Evolutionary conservation across 495 filamentous ascomycete genomes (phyloP), one percentile per base, ranked within the genome.

Genomic region (Aspergillus ostianus): DNA sequence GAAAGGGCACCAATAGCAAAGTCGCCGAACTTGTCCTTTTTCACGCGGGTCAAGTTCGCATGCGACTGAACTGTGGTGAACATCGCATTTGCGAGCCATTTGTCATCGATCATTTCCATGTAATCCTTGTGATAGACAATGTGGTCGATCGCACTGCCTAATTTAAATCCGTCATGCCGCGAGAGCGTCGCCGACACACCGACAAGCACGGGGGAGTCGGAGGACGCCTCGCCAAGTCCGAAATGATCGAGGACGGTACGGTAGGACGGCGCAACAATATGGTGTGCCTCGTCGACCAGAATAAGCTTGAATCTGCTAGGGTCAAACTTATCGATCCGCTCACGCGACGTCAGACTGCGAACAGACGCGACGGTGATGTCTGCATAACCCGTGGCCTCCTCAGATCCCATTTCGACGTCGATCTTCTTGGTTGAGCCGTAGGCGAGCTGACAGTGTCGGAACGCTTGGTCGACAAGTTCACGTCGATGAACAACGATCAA

Each of bases 101-200:
- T 90, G 19, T 95, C 90, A 26, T 83, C 84, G 57, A 98, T 98
- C 93, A 98, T 96, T 63, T 97, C 93, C 55, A 98, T 82, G 64
- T 95, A 98, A 68, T 97, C 92, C 68, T 90, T 96, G 74, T 98
- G 95, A 64, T 97, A 99, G 26, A 97, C 95, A 56, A 99, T 93
- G 60, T 96, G 89, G 63, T 98, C 94, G 60, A 99, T 90, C 17
- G 90, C 93, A 41, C 90, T 83, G 5, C 93, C 93, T 1, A 99
- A 77, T 50, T 83, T 84, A n/a, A 97, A 76, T 0, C 94, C 94
- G 74, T 99, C 94, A 53, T 87, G 88, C 21, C 94, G 83, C 18
- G 92, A 92, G 60, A 98, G 86, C 0, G 94, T 99, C 6, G 94
- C 94, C 20, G 92, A 97, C 8, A 99, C 92, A 4, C 94, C 94